These are phyloP conservation scores for Mycena amicta DNA, from an alignment of 768 basidiomycete species.

Conservation along the genomic window DNA sequence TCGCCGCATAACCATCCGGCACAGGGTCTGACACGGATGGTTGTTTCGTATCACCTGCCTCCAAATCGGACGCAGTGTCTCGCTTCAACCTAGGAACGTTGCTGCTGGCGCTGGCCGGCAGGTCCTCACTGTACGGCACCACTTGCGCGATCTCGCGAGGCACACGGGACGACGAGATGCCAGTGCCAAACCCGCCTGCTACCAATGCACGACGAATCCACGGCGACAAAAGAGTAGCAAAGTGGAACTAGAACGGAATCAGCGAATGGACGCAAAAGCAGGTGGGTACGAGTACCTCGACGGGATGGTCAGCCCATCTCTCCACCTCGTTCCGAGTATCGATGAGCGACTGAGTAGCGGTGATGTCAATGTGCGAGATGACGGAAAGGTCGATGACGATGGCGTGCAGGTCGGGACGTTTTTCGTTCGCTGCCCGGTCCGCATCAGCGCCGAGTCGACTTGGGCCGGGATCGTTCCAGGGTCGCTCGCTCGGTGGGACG, in stretches of 20 bases:
- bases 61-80: constrained; percentile 33
- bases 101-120: constrained; percentile 29
- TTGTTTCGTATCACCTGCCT: constrained; percentile 39
- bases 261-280: not conserved
- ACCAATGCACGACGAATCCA: constrained; percentile 91
- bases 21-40: constrained; percentile 12
- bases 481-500: constrained; percentile 70
- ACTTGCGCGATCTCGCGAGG: constrained; percentile 76
- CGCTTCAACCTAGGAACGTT: constrained; percentile 24
- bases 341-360: constrained; percentile 87
- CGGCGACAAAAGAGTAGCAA: constrained; percentile 86
- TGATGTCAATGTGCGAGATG: constrained; percentile 89
- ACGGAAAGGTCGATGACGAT: constrained; percentile 90
- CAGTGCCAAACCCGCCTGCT: constrained; percentile 88
- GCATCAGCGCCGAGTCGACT: constrained; percentile 44
- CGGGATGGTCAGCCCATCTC: constrained; percentile 75
- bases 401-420: constrained; percentile 74
- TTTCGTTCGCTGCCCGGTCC: constrained; percentile 52
- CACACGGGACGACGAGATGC: constrained; percentile 42
- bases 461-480: constrained; percentile 95
- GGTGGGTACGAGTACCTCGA: constrained; percentile 51
- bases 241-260: constrained; percentile 73
- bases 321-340: constrained; percentile 90
- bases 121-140: constrained; percentile 57
- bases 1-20: constrained; percentile 34